phyloP scores from a whole-genome alignment of 2,329 filamentous ascomycete species.

The Leptographium wingfieldii region DNA sequence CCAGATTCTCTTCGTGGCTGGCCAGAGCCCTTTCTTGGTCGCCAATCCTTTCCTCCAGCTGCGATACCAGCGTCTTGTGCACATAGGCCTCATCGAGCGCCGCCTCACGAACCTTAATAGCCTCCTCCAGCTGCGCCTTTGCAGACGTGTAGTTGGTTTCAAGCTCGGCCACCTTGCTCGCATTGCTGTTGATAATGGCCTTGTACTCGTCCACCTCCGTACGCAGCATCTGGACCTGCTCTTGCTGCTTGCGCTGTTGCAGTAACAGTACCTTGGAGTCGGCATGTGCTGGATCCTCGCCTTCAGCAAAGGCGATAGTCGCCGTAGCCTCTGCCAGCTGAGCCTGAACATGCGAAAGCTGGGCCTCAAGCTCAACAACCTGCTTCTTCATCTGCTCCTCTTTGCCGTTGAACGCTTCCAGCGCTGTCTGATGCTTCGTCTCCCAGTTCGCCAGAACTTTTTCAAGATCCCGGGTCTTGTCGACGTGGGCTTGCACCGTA shows the following conservation, averaged over 20 bases:
- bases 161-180: constrained; percentile 56
- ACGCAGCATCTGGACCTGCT: constrained; percentile 49
- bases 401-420: constrained; percentile 58
- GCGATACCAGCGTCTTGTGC: constrained; percentile 34
- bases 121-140: constrained; percentile 54
- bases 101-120: constrained; percentile 38
- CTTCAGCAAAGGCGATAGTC: constrained; percentile 11
- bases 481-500: constrained; percentile 28
- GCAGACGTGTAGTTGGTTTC: constrained; percentile 59
- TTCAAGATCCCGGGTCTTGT: constrained; percentile 54
- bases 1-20: constrained; percentile 37
- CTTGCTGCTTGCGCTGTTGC: constrained; percentile 29
- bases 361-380: constrained; percentile 58
- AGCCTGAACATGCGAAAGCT: constrained; percentile 40
- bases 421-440: constrained; percentile 55
- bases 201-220: constrained; percentile 74
- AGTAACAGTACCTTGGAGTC: constrained; percentile 34
- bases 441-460: constrained; percentile 65
- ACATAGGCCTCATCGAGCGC: constrained; percentile 29
- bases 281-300: constrained; percentile 20
- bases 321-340: constrained; percentile 27
- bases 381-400: constrained; percentile 62
- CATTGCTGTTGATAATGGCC: constrained; percentile 54
- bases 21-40: constrained; percentile 47
- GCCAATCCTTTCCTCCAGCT: constrained; percentile 45